Conservation (phyloP, 2,329 filamentous ascomycete species). For the Zasmidium angulare region DNA sequence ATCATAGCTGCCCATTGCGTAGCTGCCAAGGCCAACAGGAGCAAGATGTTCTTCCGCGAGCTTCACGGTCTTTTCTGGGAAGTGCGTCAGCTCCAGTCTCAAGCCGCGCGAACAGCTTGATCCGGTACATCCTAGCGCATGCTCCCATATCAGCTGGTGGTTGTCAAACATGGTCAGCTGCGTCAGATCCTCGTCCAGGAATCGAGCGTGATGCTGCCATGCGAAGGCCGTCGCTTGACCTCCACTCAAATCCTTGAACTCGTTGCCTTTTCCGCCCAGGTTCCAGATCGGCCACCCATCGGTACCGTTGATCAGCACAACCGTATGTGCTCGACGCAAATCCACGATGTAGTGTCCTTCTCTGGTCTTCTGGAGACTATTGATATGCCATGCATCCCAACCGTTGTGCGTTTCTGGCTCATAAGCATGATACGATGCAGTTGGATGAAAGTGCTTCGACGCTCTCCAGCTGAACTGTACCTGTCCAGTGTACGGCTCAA, state of each 20-base stretch:
- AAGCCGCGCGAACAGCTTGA: not conserved
- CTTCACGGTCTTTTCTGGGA: not conserved
- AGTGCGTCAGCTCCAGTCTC: not conserved
- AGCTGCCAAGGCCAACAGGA: not conserved
- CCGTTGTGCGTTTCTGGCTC: not conserved
- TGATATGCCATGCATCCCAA: constrained; percentile 54
- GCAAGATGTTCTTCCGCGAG: not conserved
- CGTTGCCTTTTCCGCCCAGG: constrained; percentile 34
- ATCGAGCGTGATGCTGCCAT: constrained; percentile 25
- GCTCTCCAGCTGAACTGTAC: constrained; percentile 48
- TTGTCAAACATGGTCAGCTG: constrained; percentile 14
- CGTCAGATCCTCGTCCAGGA: constrained; percentile 10
- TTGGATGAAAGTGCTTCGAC: constrained; percentile 39
- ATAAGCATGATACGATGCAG: constrained; percentile 6
- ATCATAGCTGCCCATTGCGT: constrained; percentile 3
- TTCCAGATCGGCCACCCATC: constrained; percentile 48
- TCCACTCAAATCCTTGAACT: constrained; percentile 23
- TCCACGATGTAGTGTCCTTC: constrained; percentile 55
- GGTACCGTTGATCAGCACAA: constrained; percentile 47
- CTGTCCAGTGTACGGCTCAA: constrained; percentile 42
- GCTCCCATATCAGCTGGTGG: constrained; percentile 1
- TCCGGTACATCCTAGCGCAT: not conserved
- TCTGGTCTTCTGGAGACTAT: constrained; percentile 52
- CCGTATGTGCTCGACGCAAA: constrained; percentile 47
- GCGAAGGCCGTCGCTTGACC: constrained; percentile 23